Evolutionary conservation across 495 filamentous ascomycete genomes (phyloP).

Genomic region (Astrothelium macrocarpum): DNA sequence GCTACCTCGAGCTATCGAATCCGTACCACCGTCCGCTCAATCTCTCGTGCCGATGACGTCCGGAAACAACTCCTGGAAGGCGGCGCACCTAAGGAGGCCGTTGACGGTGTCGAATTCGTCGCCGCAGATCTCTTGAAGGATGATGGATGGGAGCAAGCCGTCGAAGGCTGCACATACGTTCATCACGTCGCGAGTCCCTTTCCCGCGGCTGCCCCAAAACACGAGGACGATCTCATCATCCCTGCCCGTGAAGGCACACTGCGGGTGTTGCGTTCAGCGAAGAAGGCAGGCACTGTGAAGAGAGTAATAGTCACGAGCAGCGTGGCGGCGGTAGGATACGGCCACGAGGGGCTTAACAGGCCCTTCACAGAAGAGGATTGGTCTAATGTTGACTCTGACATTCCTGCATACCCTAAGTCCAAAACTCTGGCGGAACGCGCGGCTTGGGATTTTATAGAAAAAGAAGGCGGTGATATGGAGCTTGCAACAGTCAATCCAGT

Average conservation of each 20-base stretch:
- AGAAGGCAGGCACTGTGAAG: conserved; percentile 18
- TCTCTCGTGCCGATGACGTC: conserved; percentile 15
- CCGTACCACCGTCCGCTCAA: conserved; percentile 14
- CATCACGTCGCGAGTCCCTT: conserved; percentile 20
- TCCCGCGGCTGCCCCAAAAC: conserved; percentile 14
- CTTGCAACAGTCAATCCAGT: conserved; percentile 17
- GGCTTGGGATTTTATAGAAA: conserved; percentile 17
- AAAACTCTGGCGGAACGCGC: conserved; percentile 20
- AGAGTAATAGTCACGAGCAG: conserved; percentile 16
- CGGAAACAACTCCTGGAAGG: conserved; percentile 11
- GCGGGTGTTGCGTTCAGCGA: conserved; percentile 16
- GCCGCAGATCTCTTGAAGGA: conserved; percentile 19
- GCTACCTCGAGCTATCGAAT: conserved; percentile 12
- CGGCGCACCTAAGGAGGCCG: conserved; percentile 7
- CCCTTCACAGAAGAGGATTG: conserved; percentile 19
- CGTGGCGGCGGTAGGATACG: conserved; percentile 14
- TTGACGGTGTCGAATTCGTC: conserved; percentile 13
- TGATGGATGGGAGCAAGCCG: conserved; percentile 19
- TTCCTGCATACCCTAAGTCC: conserved; percentile 15
- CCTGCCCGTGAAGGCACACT: conserved; percentile 18
- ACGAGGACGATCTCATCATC: conserved; percentile 18
- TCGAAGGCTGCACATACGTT: conserved; percentile 18
- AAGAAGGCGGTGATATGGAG: conserved; percentile 14
- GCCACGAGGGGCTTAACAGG: not conserved
- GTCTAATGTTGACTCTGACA: conserved; percentile 4